Conservation (phyloP, 345 rosid species). For the Populus ilicifolia region DNA sequence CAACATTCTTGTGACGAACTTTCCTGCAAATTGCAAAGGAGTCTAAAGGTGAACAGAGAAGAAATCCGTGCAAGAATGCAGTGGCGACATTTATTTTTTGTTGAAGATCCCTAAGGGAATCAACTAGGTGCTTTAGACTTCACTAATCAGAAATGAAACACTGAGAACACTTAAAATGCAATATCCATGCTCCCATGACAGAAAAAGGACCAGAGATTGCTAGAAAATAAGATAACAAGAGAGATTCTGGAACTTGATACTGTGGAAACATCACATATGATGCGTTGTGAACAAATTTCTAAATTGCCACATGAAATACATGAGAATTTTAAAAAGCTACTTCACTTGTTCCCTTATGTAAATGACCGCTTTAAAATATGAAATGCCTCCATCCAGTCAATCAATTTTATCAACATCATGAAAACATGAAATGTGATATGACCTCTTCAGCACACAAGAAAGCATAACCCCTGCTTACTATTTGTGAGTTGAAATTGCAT, state of each 20-base stretch:
- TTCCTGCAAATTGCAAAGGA: constrained; percentile 36
- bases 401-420: too few relatives aligned
- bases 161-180: background rate
- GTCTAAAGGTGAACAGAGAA: background rate
- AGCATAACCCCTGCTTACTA: background rate
- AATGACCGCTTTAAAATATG: background rate
- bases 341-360: background rate
- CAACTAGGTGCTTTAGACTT: background rate
- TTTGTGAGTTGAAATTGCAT: background rate
- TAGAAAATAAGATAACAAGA: background rate
- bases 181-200: background rate
- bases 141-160: background rate
- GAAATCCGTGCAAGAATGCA: background rate
- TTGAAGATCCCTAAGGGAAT: background rate
- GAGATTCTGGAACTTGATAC: background rate
- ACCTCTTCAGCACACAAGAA: background rate
- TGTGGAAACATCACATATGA: background rate
- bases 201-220: background rate
- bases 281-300: background rate
- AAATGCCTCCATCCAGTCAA: too few relatives aligned
- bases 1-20: constrained; percentile 57
- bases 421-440: too few relatives aligned
- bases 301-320: background rate
- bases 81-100: background rate
- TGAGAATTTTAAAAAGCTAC: background rate